Percentiles rank a stretch among this genome's conserved stretches.
Conservation (phyloP, 768 basidiomycete genomes). For the Hygrocybe coccinea region DNA sequence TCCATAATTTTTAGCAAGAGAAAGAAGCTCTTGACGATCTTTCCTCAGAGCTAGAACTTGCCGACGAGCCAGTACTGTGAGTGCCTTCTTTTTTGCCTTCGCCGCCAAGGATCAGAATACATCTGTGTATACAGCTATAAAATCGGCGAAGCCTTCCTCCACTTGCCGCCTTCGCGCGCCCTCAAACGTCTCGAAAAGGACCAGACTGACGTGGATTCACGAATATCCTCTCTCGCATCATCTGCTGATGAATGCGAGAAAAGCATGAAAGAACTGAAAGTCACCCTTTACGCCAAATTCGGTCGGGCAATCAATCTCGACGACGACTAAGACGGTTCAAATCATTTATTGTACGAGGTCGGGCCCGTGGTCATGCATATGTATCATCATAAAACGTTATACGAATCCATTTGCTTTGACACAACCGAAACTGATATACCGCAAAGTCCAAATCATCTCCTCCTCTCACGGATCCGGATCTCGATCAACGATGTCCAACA, state of each 20-base stretch:
- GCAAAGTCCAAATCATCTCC: background rate
- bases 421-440: too few species aligned
- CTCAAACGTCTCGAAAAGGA: conserved; percentile 68
- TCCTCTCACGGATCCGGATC: conserved; percentile 11
- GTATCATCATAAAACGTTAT: too few species aligned
- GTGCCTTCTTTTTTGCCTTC: conserved; percentile 22
- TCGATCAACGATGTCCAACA: conserved; percentile 59
- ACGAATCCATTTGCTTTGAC: too few species aligned
- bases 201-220: conserved; percentile 51
- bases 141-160: conserved; percentile 85
- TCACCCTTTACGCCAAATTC: conserved; percentile 83
- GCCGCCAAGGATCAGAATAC: background rate
- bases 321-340: conserved; percentile 44
- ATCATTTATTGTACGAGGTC: background rate
- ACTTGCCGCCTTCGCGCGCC: conserved; percentile 66
- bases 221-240: conserved; percentile 46
- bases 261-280: conserved; percentile 78
- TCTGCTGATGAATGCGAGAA: conserved; percentile 62
- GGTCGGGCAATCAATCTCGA: conserved; percentile 91
- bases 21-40: conserved; percentile 93
- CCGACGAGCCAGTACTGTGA: conserved; percentile 74
- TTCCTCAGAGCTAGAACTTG: conserved; percentile 79
- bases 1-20: conserved; percentile 85
- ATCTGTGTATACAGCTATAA: conserved; percentile 62
- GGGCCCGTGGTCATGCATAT: too few species aligned